phyloP scores from a whole-genome alignment of 495 filamentous ascomycete genomes.

The Acidiella bohemica region DNA sequence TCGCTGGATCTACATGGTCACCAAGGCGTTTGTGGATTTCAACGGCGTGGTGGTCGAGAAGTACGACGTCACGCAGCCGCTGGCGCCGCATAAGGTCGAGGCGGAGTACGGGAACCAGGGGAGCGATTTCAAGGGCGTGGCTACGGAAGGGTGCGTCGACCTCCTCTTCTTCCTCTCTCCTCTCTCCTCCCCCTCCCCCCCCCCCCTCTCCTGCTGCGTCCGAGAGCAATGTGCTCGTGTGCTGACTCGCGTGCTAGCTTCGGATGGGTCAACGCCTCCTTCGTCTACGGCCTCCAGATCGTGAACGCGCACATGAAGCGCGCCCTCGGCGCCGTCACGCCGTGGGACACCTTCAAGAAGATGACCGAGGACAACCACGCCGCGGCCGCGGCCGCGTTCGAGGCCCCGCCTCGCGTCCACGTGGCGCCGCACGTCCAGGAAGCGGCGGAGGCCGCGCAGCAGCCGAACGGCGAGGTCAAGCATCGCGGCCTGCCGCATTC shows the following conservation, averaged over 20 bases:
- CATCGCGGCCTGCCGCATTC: constrained; percentile 1
- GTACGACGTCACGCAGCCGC: constrained; percentile 83
- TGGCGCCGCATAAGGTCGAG: constrained; percentile 82
- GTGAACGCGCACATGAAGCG: constrained; percentile 72
- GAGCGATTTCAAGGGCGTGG: constrained; percentile 80
- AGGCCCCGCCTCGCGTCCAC: not conserved
- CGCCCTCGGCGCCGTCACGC: constrained; percentile 69
- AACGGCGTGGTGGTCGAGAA: constrained; percentile 97
- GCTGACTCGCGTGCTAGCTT: constrained; percentile 48
- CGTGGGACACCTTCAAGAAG: constrained; percentile 59
- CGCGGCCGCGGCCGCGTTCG: not conserved
- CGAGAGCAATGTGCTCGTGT: constrained; percentile 4
- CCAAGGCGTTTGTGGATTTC: constrained; percentile 91
- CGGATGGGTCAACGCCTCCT: constrained; percentile 97
- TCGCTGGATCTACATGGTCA: constrained; percentile 95
- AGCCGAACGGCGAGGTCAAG: not conserved
- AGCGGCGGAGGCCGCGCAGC: not conserved
- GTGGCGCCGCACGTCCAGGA: constrained; percentile 6
- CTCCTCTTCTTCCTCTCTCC: no score
- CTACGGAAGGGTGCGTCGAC: constrained; percentile 84
- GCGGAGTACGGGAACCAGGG: constrained; percentile 98
- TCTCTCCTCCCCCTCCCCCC: not conserved
- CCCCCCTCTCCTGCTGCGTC: not conserved
- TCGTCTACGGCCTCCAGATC: constrained; percentile 75
- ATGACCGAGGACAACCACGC: constrained; percentile 27